phyloP scores from a whole-genome alignment of 129 eudicot species.

The Sambucus nigra region DNA sequence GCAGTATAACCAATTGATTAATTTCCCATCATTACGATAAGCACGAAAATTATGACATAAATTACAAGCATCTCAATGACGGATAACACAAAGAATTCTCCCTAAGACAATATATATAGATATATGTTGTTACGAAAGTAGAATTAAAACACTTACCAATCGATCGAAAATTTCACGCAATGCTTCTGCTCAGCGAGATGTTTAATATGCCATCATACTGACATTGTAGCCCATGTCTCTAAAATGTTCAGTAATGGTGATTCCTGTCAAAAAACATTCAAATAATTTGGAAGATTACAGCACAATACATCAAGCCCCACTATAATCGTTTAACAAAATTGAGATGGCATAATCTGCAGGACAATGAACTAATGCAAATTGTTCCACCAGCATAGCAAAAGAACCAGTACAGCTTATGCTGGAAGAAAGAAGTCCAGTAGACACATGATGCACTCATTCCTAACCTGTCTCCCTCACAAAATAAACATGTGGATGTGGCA shows the following conservation, averaged over 20 bases:
- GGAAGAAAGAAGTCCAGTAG: background rate
- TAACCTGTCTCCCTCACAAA: too few species aligned
- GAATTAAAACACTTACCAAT: slow-evolving; percentile 36
- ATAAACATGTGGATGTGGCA: too few species aligned
- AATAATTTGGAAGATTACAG: slow-evolving; percentile 3
- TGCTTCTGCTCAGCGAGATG: slow-evolving; percentile 99
- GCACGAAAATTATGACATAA: too few species aligned
- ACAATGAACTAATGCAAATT: background rate
- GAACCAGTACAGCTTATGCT: background rate
- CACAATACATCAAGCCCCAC: background rate
- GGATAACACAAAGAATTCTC: background rate
- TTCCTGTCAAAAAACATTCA: slow-evolving; percentile 48
- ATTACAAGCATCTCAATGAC: too few species aligned
- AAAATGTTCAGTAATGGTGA: slow-evolving; percentile 93
- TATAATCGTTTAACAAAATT: background rate
- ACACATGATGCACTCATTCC: background rate
- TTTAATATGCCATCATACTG: slow-evolving; percentile 99
- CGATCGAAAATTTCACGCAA: slow-evolving; percentile 99
- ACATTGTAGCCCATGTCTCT: slow-evolving; percentile 99
- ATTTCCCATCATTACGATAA: too few species aligned
- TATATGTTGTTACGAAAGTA: background rate
- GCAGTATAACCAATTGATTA: too few species aligned
- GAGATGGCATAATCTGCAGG: too few species aligned
- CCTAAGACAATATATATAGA: background rate
- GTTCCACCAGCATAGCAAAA: background rate